Evolutionary conservation across 2,329 filamentous ascomycete genomes (phyloP).

Genomic region (Penicillium occitanis): DNA sequence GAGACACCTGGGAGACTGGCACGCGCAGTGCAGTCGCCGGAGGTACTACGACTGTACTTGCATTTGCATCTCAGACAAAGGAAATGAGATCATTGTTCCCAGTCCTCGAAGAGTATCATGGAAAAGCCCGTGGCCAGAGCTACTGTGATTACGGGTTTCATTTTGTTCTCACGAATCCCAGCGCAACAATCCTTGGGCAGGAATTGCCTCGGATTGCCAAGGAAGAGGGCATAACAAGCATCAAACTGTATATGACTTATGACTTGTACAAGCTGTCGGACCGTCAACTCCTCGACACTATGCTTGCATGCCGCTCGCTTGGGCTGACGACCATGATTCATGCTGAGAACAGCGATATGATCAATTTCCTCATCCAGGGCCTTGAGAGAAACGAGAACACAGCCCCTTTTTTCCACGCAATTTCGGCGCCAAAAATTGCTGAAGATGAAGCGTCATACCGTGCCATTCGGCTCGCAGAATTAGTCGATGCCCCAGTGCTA

Average conservation of each 20-base stretch:
- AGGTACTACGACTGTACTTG: conserved; percentile 54
- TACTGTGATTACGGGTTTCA: conserved; percentile 59
- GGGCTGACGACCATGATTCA: conserved; percentile 43
- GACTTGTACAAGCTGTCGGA: conserved; percentile 44
- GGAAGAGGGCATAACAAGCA: conserved; percentile 42
- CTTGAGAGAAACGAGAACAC: conserved; percentile 37
- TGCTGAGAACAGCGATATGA: conserved; percentile 50
- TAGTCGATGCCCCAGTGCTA: conserved; percentile 53
- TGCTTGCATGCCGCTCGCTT: conserved; percentile 40
- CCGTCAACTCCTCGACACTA: conserved; percentile 43
- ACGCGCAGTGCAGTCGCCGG: conserved; percentile 58
- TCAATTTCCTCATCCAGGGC: conserved; percentile 37
- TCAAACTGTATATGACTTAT: conserved; percentile 52
- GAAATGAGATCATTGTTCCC: background rate
- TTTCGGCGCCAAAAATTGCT: conserved; percentile 43
- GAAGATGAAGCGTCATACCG: conserved; percentile 51
- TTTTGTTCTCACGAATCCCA: conserved; percentile 42
- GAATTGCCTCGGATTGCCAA: conserved; percentile 42
- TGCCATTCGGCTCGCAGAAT: conserved; percentile 51
- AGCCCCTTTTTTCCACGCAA: conserved; percentile 45
- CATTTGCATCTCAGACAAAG: background rate
- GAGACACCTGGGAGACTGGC: conserved; percentile 51
- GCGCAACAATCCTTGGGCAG: conserved; percentile 34
- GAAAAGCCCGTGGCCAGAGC: conserved; percentile 44
- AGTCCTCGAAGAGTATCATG: conserved; percentile 28